Conservation (phyloP, 495 filamentous ascomycete species). For the Xylaria castorea region DNA sequence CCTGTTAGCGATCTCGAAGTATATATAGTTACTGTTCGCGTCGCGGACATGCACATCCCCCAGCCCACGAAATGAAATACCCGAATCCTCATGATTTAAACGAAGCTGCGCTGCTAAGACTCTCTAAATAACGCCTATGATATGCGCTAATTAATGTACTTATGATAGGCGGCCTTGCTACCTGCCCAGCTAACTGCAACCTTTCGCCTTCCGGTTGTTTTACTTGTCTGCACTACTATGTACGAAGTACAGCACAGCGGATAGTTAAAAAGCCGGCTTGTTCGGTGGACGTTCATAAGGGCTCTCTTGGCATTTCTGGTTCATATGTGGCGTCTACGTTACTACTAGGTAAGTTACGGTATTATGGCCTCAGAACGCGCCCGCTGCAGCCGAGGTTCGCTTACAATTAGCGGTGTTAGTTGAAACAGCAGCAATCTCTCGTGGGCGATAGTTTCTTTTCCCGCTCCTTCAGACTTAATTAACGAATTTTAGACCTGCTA, state of each 20-base stretch:
- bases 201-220: slow-evolving; percentile 22
- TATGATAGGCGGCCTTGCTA: neutral
- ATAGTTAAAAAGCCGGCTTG: neutral
- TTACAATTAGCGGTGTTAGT: slow-evolving; percentile 21
- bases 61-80: neutral
- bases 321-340: slow-evolving; percentile 5
- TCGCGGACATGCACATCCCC: neutral
- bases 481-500: neutral
- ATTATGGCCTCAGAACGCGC: neutral
- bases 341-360: neutral
- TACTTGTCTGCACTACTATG: slow-evolving; percentile 10
- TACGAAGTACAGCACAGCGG: slow-evolving; percentile 3
- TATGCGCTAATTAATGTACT: neutral
- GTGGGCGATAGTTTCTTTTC: slow-evolving; percentile 6
- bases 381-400: neutral
- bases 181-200: slow-evolving; percentile 1
- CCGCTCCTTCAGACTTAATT: neutral
- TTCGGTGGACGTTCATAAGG: slow-evolving; percentile 20
- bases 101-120: no score
- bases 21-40: neutral
- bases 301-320: neutral
- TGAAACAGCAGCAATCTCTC: slow-evolving; percentile 22
- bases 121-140: neutral
- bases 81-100: no score
- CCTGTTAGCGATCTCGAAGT: neutral